Base-by-base conservation (phyloP, 495 filamentous ascomycete genomes). In the Neurospora tetraspora region DNA sequence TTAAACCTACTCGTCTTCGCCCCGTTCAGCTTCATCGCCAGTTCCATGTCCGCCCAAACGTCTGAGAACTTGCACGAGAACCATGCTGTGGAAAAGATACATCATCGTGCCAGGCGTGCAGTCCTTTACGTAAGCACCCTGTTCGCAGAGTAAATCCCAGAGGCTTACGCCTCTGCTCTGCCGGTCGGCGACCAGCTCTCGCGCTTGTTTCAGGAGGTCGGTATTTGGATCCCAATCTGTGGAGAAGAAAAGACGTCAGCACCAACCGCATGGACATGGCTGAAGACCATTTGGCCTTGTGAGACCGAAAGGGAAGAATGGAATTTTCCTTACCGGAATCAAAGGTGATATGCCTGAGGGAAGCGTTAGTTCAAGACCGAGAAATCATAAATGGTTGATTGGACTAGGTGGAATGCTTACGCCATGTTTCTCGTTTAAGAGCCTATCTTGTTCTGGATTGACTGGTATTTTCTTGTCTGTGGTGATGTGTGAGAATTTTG, bases 51-150 rank as follows among this genome's bases (percentile, higher is more conserved):
- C 16, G 14, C 39, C 40, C 16, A 43, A n/a, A 16, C 40, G 16
- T 7, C 16, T 43, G 0, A 43, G 6, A 18, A 43, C 0, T 6
- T 43, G 40, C 0, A 43, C 16, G 2, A 43, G 40, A 43, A 43
- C 6, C 40, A n/a, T 43, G 40, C 16, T 8, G 7, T 43, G 40
- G 7, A 43, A 43, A 0, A 43, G 1, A n/a, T 43, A 43, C 0
- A 18, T 2, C 16, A 43, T 43, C 5, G 40, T 18, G n/a, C 16
- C 40, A 2, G 5, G 5, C 40, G 14, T 1, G 40, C 16, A 18
- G 6, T 0, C 40, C 5, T 0, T 0, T 2, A 43, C 18, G 1
- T n/a, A 43, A 0, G 18, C 42, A 4, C 18, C 3, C 42, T 45
- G 42, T 3, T 45, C 42, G 42, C 42, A 45, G 0, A n/a, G 18